These are phyloP conservation scores for Tubosaeta sp. DNA, from an alignment of 768 basidiomycete genomes.

Conservation along the genomic window DNA sequence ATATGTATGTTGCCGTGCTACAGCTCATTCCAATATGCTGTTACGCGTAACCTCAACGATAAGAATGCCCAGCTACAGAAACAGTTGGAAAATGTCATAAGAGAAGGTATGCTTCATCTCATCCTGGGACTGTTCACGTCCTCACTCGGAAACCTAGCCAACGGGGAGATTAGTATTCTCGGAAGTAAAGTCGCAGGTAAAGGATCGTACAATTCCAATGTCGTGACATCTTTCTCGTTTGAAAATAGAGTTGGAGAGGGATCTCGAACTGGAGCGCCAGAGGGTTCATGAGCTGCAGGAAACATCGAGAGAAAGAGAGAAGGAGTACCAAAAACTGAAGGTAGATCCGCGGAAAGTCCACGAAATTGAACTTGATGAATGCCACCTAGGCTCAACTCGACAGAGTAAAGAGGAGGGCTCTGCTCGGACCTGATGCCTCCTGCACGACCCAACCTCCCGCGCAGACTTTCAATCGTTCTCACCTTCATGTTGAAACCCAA, in stretches of 20 bases:
- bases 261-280: conserved; percentile 74
- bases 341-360: conserved; percentile 28
- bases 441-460: conserved; percentile 14
- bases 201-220: not conserved
- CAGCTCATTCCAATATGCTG: conserved; percentile 74
- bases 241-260: conserved; percentile 65
- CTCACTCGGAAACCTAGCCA: conserved; percentile 43
- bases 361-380: not conserved
- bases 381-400: conserved; percentile 62
- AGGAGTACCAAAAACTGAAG: conserved; percentile 86
- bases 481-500: conserved; percentile 17
- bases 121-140: not conserved
- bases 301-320: conserved; percentile 68
- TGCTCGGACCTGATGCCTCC: conserved; percentile 46
- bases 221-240: conserved; percentile 4
- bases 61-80: conserved; percentile 81
- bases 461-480: conserved; percentile 13
- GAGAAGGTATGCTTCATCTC: conserved; percentile 56
- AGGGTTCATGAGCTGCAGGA: conserved; percentile 75
- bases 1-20: not conserved
- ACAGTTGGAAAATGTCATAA: conserved; percentile 77
- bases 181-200: conserved; percentile 65
- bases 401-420: conserved; percentile 76
- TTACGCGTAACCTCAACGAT: conserved; percentile 75
- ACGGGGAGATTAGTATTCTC: conserved; percentile 68